Evolutionary conservation across 1,284 basidiomycete genomes (phyloP).

Genomic region (Austroboletus sp.): DNA sequence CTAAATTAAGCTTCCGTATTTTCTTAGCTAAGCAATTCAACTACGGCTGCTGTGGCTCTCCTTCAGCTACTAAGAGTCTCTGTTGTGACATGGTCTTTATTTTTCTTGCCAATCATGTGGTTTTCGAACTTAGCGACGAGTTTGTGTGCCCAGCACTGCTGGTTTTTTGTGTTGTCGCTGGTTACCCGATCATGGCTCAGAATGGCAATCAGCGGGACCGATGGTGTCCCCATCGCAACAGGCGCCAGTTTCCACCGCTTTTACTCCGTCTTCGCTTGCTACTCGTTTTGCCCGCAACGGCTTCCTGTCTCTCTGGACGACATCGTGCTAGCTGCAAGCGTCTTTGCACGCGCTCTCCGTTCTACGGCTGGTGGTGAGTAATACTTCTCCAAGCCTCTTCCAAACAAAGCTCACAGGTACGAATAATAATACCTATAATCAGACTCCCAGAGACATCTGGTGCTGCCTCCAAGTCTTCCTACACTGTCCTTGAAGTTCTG

Average conservation of each 20-base stretch:
- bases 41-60: too few relatives aligned
- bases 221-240: constrained; percentile 16
- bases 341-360: neutral
- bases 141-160: too few relatives aligned
- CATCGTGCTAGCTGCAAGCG: constrained; percentile 4
- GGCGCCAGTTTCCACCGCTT: neutral
- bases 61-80: too few relatives aligned
- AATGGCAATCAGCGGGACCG: neutral
- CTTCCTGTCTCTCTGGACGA: constrained; percentile 1
- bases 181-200: neutral
- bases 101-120: too few relatives aligned
- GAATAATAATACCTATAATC: constrained; percentile 17
- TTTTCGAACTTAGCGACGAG: too few relatives aligned
- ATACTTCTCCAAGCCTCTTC: neutral
- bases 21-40: too few relatives aligned
- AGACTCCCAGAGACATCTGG: constrained; percentile 3
- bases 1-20: too few relatives aligned
- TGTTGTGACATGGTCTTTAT: too few relatives aligned
- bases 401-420: constrained; percentile 14
- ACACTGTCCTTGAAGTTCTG: neutral
- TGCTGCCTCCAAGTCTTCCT: neutral
- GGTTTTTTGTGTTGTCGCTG: neutral
- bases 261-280: neutral
- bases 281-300: neutral
- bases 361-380: constrained; percentile 8